Evolutionary conservation across 2,329 filamentous ascomycete species (phyloP).

Genomic region (Penicillium sp.): DNA sequence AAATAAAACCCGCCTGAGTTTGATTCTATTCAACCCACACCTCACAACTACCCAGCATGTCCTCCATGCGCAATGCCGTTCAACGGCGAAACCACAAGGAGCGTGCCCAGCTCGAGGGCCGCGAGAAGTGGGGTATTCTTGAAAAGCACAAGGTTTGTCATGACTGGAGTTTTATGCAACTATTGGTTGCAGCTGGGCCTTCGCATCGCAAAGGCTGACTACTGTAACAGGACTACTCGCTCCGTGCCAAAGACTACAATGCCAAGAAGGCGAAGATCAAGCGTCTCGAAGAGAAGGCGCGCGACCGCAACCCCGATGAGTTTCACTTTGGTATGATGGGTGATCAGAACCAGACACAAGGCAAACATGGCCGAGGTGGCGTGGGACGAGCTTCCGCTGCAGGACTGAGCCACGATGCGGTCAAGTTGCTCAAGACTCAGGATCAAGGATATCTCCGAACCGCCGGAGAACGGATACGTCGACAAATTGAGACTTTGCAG

Average conservation of each 20-base stretch:
- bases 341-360: conserved; percentile 42
- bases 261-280: conserved; percentile 60
- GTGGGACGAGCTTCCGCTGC: conserved; percentile 41
- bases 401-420: conserved; percentile 56
- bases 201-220: conserved; percentile 3
- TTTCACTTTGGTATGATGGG: conserved; percentile 66
- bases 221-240: conserved; percentile 57
- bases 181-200: neutral
- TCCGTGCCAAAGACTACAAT: conserved; percentile 64
- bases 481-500: conserved; percentile 53
- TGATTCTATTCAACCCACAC: neutral
- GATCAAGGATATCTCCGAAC: conserved; percentile 63
- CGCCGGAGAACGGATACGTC: conserved; percentile 55
- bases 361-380: conserved; percentile 42
- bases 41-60: conserved; percentile 44
- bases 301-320: conserved; percentile 64
- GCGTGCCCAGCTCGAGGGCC: conserved; percentile 80
- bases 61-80: conserved; percentile 62
- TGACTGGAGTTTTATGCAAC: neutral
- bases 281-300: conserved; percentile 59
- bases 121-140: conserved; percentile 82
- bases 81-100: conserved; percentile 85
- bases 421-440: conserved; percentile 65
- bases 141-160: conserved; percentile 82
- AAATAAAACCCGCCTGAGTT: neutral